Evolutionary conservation across 2,329 filamentous ascomycete species (phyloP).

Genomic region (Paradendryphiella salina): DNA sequence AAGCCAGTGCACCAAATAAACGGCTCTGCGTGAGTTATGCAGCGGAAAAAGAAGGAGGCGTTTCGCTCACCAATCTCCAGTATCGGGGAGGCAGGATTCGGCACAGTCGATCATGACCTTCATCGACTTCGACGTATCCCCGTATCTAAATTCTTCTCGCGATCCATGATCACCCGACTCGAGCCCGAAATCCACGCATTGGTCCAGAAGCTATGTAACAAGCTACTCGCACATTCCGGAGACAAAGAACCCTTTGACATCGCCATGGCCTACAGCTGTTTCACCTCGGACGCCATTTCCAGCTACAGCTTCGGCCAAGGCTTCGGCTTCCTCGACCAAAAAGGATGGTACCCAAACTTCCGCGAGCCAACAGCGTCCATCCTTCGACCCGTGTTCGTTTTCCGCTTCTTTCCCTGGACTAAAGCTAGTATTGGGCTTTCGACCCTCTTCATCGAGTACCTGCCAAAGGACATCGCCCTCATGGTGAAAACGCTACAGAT

Average conservation of each 20-base stretch:
- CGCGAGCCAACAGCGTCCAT: conserved; percentile 26
- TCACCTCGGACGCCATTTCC: conserved; percentile 31
- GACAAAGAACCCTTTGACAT: conserved; percentile 25
- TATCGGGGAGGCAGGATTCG: conserved; percentile 29
- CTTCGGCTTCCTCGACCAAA: conserved; percentile 31
- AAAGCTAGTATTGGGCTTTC: conserved; percentile 24
- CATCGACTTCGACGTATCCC: conserved; percentile 40
- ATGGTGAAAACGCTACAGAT: conserved; percentile 34
- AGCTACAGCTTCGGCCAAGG: conserved; percentile 30
- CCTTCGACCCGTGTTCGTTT: conserved; percentile 28
- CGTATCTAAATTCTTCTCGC: conserved; percentile 45
- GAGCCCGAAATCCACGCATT: conserved; percentile 28
- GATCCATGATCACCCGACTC: conserved; percentile 29
- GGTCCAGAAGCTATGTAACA: conserved; percentile 32
- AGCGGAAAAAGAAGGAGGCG: neutral
- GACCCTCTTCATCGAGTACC: conserved; percentile 23
- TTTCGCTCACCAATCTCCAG: conserved; percentile 4
- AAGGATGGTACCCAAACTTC: conserved; percentile 34
- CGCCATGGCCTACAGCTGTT: conserved; percentile 35
- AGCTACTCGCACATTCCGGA: conserved; percentile 26
- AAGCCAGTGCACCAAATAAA: conserved; percentile 35
- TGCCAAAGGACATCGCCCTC: conserved; percentile 25
- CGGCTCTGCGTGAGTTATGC: conserved; percentile 26
- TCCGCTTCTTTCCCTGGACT: conserved; percentile 32
- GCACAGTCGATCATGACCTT: conserved; percentile 33